Evolutionary conservation across 257 asterid genomes (phyloP).

Genomic region (Solanum virginianum): DNA sequence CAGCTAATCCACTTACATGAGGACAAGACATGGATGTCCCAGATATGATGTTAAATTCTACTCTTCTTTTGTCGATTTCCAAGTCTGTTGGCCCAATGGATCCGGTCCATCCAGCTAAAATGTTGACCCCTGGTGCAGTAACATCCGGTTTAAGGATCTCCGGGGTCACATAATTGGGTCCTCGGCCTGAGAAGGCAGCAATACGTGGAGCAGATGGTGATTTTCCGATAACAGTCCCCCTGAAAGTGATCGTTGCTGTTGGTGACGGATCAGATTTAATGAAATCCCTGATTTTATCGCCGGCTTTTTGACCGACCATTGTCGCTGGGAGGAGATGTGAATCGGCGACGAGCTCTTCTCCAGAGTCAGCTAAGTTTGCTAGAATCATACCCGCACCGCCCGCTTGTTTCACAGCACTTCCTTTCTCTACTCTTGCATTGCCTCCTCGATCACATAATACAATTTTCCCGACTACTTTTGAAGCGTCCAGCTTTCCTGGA

Average conservation of each 20-base stretch:
- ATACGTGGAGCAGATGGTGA: constrained; percentile 73
- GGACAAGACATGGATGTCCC: constrained; percentile 92
- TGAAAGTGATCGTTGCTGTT: constrained; percentile 50
- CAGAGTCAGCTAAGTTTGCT: constrained; percentile 63
- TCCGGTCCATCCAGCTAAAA: constrained; percentile 60
- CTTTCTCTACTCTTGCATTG: constrained; percentile 74
- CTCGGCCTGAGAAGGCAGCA: constrained; percentile 83
- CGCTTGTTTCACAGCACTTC: constrained; percentile 66
- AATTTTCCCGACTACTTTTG: constrained; percentile 57
- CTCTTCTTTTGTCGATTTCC: constrained; percentile 12
- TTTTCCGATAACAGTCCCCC: constrained; percentile 62
- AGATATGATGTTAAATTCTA: constrained; percentile 28
- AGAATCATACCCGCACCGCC: constrained; percentile 84
- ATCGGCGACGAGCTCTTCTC: constrained; percentile 80
- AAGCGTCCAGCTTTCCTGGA: constrained; percentile 37
- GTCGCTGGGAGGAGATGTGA: constrained; percentile 76
- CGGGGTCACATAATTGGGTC: constrained; percentile 65
- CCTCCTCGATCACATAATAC: constrained; percentile 92
- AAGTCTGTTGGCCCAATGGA: constrained; percentile 21
- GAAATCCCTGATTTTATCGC: constrained; percentile 51
- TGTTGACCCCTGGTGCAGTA: constrained; percentile 56
- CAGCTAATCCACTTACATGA: constrained; percentile 54
- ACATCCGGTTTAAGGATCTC: constrained; percentile 80
- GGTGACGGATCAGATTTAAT: constrained; percentile 46
- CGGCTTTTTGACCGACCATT: constrained; percentile 61